Base-by-base conservation (phyloP, 495 filamentous ascomycete genomes). In the Hypoxylon perforatum region DNA sequence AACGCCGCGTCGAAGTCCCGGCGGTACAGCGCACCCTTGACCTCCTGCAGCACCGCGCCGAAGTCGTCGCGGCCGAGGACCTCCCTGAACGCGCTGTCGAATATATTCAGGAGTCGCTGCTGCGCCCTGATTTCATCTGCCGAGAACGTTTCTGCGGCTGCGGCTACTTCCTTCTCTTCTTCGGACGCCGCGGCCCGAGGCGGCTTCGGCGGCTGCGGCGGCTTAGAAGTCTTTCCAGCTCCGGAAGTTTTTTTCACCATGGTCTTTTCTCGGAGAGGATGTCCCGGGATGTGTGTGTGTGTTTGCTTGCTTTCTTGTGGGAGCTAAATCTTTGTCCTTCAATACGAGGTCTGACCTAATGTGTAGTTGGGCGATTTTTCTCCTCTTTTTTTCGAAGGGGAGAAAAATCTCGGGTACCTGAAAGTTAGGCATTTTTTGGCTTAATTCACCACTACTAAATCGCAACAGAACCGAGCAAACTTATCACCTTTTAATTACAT, bases 1-100 rank as follows among this genome's bases (percentile, higher is more conserved):
- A 99, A 99, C 0, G 94, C 94, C 5, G 78, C 78, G 25, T 82
- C 79, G 75, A 97, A 98, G 71, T 97, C 91, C 18, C 95, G 84
- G 65, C 92, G 87, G 73, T 89, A 97, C 0, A 98, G 81, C 57
- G 93, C 90, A 5, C 84, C 77, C 73, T 98, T 99, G 21, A 98
- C 85, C 17, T 85, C 83, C 72, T 97, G 95, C 6, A 97, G 81
- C 1, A 85, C 77, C 15, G 80, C 42, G 10, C 57, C 41, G 66
- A 84, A 78, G 48, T 58, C 67, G 12, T 70, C 35, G 10, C 72
- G 75, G 12, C 75, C 57, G 17, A 86, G 76, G 8, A 82, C 62
- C 1, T 75, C 70, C 25, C 75, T 58, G 54, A 96, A 89, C 7
- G 90, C 79, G 53, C 80, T 74, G 55, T 80, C 83, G 82, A 96